Base-by-base conservation (phyloP, 2,329 filamentous ascomycete genomes). In the Rutstroemia sp. region DNA sequence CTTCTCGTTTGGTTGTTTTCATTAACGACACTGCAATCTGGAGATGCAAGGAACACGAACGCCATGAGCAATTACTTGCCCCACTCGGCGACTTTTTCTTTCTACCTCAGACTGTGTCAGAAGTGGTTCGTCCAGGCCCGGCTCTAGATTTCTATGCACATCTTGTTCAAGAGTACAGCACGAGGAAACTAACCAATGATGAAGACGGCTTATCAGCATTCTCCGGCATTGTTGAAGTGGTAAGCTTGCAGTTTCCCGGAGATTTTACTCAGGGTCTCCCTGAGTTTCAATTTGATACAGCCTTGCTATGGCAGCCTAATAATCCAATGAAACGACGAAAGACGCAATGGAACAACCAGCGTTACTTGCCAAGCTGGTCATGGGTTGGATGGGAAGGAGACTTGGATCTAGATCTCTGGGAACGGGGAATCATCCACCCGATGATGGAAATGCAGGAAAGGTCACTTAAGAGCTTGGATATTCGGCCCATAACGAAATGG, bases 1-100 rank as follows among this genome's bases (percentile, higher is more conserved):
- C 42, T 25, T 21, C 10, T 25, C 48, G 56, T 37, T 10, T 49
- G 8, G 34, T 58, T 3, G 37, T 58, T 4, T 58, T 58, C 45
- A 14, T 42, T 18, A 34, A 58, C 10, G 8, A 5, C 16, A n/a
- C 9, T 5, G 8, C 18, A 10, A 12, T 8, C 5, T 42, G 18
- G 10, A 18, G 7, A n/a, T 42, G 39, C 18, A n/a, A n/a, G n/a
- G n/a, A n/a, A n/a, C n/a, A n/a, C n/a, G n/a, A 42, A 42, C 18
- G 7, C 16, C 18, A 42, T n/a, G 39, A n/a, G 39, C 16, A 5
- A 18, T 14, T 8, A 8, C 7, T 38, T 38, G 18, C n/a, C 39
- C 39, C 5, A 42, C 18, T n/a, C 7, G n/a, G n/a, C n/a, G n/a
- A n/a, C n/a, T n/a, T n/a, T n/a, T n/a, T n/a, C n/a, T n/a, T n/a